Evolutionary conservation across 2,329 filamentous ascomycete genomes (phyloP).

Genomic region (Bertia moriformis): DNA sequence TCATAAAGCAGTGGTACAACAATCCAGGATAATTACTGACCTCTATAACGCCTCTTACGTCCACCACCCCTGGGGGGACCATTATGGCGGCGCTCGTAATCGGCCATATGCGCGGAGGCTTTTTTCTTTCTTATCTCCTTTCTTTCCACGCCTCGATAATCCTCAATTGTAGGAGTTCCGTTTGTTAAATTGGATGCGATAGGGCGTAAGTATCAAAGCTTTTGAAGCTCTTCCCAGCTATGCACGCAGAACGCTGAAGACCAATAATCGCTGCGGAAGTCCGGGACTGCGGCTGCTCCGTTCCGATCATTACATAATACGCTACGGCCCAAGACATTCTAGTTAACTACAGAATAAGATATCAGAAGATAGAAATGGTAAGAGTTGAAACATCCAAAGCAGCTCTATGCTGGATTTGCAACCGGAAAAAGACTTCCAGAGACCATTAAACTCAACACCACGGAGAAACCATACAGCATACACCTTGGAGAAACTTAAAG

Average conservation of each 20-base stretch:
- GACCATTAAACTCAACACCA: too few species aligned
- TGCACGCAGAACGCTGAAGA: background rate
- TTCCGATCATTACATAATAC: background rate
- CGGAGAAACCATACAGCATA: background rate
- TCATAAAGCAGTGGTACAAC: background rate
- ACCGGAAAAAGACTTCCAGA: too few species aligned
- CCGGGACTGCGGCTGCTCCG: background rate
- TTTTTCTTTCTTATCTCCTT: too few species aligned
- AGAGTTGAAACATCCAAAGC: too few species aligned
- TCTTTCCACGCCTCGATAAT: too few species aligned
- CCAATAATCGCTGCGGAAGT: background rate
- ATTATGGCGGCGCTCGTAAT: conserved; percentile 16
- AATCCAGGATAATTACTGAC: conserved; percentile 17
- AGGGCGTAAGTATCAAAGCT: background rate
- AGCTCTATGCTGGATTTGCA: too few species aligned
- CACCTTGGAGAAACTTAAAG: background rate
- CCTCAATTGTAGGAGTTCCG: background rate
- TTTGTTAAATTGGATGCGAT: background rate
- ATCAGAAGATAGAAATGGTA: too few species aligned
- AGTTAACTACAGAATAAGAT: background rate
- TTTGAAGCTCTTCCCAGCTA: background rate
- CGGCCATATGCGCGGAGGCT: conserved; percentile 3
- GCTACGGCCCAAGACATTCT: background rate
- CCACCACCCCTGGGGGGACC: conserved; percentile 21
- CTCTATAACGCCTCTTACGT: conserved; percentile 46